Evolutionary conservation across 1,284 basidiomycete genomes (phyloP).

Genomic region (Golubevia sp.): DNA sequence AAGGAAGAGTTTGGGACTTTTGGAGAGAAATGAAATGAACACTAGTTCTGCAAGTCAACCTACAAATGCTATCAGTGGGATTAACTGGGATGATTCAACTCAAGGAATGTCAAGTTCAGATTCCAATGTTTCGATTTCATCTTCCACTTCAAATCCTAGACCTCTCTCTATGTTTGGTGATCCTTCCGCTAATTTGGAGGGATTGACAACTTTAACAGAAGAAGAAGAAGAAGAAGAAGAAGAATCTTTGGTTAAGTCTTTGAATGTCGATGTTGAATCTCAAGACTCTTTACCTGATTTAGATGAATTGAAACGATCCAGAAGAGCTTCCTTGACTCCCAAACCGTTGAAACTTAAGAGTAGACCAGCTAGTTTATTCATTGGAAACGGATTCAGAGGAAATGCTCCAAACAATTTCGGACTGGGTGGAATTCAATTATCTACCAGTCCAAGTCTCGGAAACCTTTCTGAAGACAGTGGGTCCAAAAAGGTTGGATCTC

Average conservation of each 20-base stretch:
- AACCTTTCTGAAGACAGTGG: background rate
- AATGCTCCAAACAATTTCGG: background rate
- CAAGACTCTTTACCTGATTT: slow-evolving; percentile 11
- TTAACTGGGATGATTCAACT: slow-evolving; percentile 1
- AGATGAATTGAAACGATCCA: slow-evolving; percentile 25
- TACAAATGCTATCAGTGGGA: background rate
- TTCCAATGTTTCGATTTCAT: background rate
- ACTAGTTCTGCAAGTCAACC: slow-evolving; percentile 4
- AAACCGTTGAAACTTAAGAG: slow-evolving; percentile 49
- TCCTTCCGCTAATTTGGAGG: slow-evolving; percentile 24
- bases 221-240: slow-evolving; percentile 48
- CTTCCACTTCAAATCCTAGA: slow-evolving; percentile 1
- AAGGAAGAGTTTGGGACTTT: slow-evolving; percentile 10
- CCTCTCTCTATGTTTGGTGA: slow-evolving; percentile 31
- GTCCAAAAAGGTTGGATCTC: too few species aligned
- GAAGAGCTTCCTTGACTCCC: slow-evolving; percentile 36
- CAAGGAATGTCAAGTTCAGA: background rate
- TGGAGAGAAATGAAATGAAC: slow-evolving; percentile 18
- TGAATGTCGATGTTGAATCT: slow-evolving; percentile 18
- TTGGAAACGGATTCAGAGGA: slow-evolving; percentile 11
- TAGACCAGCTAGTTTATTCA: slow-evolving; percentile 41
- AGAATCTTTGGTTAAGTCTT: slow-evolving; percentile 16
- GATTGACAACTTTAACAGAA: slow-evolving; percentile 42
- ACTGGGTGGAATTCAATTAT: background rate
- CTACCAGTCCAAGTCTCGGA: background rate